Conservation (phyloP, 192 early-diverging fungal genomes). For the Coemansia sp. region DNA sequence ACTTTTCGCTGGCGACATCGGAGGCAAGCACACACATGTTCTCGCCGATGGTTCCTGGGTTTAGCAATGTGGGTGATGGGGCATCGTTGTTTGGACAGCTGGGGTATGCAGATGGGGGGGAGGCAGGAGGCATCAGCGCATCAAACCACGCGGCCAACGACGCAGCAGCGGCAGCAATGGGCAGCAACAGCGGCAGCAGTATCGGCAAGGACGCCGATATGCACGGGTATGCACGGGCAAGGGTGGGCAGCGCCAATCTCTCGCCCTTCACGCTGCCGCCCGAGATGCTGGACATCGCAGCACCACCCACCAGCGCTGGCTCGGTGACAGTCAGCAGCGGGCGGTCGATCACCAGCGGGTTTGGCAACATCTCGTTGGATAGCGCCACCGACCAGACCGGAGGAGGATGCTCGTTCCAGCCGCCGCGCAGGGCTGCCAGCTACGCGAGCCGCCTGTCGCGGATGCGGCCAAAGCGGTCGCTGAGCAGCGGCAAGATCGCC, state of each 20-base stretch:
- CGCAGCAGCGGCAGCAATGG: constrained; percentile 10
- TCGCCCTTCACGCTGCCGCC: neutral
- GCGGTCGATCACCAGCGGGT: constrained; percentile 14
- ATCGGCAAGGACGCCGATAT: neutral
- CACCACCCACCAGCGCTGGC: neutral
- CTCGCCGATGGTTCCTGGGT: constrained; percentile 31
- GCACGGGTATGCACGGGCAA: neutral
- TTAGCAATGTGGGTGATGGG: constrained; percentile 25
- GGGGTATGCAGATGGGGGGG: constrained; percentile 28
- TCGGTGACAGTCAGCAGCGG: neutral
- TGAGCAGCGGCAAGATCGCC: constrained; percentile 29
- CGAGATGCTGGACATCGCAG: constrained; percentile 1
- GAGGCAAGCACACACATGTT: constrained; percentile 7
- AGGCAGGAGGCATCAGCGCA: constrained; percentile 19
- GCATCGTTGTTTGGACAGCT: constrained; percentile 27
- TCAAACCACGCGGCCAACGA: constrained; percentile 16
- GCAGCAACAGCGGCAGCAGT: constrained; percentile 2
- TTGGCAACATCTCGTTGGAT: constrained; percentile 19
- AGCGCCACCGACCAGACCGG: neutral
- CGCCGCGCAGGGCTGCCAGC: constrained; percentile 8
- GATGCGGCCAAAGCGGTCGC: constrained; percentile 28
- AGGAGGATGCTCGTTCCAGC: constrained; percentile 13
- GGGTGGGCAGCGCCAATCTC: neutral
- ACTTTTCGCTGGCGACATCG: constrained; percentile 1
- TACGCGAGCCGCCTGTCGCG: constrained; percentile 10